Conservation (phyloP, 352 stramenopile species). For the Globisporangium recalcitrans region DNA sequence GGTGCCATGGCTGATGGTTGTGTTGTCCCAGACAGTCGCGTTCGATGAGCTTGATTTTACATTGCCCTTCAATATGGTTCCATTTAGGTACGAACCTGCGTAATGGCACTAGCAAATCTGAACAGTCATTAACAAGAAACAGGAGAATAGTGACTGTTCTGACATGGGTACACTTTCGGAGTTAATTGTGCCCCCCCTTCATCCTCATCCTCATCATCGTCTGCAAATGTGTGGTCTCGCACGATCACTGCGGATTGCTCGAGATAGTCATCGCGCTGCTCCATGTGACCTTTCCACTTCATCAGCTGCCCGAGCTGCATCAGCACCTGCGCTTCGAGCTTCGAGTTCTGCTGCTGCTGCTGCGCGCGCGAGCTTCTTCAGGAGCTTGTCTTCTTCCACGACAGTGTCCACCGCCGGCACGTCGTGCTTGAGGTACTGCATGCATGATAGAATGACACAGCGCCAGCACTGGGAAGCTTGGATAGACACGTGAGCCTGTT, state of each 20-base stretch:
- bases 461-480: not conserved
- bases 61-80: not conserved
- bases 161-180: slow-evolving; percentile 1
- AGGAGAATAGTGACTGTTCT: not conserved
- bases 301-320: slow-evolving; percentile 71
- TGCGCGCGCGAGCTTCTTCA: slow-evolving; percentile 47
- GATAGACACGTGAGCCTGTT: not conserved
- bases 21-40: not conserved
- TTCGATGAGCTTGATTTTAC: not conserved
- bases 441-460: no score
- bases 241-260: slow-evolving; percentile 49
- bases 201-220: slow-evolving; percentile 21
- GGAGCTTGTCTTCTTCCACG: slow-evolving; percentile 66
- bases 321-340: slow-evolving; percentile 52
- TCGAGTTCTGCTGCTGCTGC: slow-evolving; percentile 44
- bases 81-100: not conserved
- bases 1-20: not conserved
- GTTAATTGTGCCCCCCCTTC: not conserved
- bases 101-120: not conserved
- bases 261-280: slow-evolving; percentile 44
- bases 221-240: slow-evolving; percentile 46
- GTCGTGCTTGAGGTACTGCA: slow-evolving; percentile 60
- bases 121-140: not conserved
- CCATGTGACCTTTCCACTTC: slow-evolving; percentile 58
- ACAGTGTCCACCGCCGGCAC: slow-evolving; percentile 67